Percentiles rank a stretch among this genome's conserved stretches.
phyloP scores from a whole-genome alignment of 176 grass and related monocot genomes.

The Themeda triandra region DNA sequence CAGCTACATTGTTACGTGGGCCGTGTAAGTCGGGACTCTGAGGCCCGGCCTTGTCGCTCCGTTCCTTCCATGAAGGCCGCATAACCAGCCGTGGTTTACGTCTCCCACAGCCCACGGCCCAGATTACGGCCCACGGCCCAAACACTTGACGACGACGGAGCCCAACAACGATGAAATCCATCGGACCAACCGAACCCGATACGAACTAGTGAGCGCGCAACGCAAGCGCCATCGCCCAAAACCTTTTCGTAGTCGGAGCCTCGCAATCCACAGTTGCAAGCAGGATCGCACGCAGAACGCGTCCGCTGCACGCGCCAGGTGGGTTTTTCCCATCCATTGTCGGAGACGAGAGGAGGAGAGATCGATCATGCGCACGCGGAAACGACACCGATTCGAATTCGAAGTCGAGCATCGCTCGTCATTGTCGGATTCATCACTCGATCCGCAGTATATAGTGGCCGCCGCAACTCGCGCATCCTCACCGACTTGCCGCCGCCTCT shows the following conservation, averaged over 20 bases:
- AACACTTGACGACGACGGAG: neutral
- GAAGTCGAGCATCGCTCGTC: neutral
- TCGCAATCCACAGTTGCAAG: neutral
- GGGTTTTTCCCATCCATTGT: too few species aligned
- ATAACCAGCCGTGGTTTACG: neutral
- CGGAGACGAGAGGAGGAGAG: too few species aligned
- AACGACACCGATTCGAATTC: neutral
- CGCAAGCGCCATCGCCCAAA: too few species aligned
- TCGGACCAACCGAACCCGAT: neutral
- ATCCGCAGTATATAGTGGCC: neutral
- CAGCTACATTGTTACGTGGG: too few species aligned
- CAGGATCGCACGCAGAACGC: neutral
- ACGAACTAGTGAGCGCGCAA: too few species aligned
- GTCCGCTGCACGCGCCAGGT: neutral
- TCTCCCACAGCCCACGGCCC: neutral
- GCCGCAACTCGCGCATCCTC: neutral
- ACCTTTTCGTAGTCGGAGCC: too few species aligned
- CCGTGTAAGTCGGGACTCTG: neutral
- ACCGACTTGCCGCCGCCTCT: neutral
- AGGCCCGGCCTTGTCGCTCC: neutral
- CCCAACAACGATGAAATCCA: neutral
- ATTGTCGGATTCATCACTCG: neutral
- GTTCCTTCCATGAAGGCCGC: neutral
- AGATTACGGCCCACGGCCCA: neutral
- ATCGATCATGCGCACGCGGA: too few species aligned